Percentiles rank a stretch among this genome's conserved stretches.
phyloP scores from a whole-genome alignment of 352 stramenopile species.

The Peronosclerospora sorghi region DNA sequence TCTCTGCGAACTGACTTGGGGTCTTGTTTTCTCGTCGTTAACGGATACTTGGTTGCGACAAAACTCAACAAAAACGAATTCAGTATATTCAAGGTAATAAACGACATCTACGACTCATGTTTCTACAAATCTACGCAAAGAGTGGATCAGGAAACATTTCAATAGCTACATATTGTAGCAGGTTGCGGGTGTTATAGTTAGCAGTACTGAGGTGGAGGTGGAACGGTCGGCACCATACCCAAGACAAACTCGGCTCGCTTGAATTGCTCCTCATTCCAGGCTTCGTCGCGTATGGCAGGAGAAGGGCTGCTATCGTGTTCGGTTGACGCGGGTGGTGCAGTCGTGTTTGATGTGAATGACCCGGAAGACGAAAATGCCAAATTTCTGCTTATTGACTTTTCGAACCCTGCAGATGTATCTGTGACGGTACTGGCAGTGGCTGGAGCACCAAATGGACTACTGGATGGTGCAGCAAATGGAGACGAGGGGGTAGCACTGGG shows the following conservation, averaged over 20 bases:
- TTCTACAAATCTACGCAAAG: no score
- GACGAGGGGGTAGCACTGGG: constrained; percentile 7
- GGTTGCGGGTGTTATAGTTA: neutral
- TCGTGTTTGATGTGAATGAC: constrained; percentile 1
- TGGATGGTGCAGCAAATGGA: constrained; percentile 15
- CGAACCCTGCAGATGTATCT: constrained; percentile 10
- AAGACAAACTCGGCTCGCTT: constrained; percentile 36
- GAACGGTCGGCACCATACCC: constrained; percentile 49
- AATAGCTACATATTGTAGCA: no score
- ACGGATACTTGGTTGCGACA: no score
- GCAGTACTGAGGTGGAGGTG: constrained; percentile 44
- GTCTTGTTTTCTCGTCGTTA: no score
- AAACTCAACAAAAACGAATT: no score
- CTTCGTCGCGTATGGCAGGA: constrained; percentile 34
- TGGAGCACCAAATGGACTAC: constrained; percentile 26
- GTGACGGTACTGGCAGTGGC: constrained; percentile 1
- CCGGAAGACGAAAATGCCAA: constrained; percentile 7
- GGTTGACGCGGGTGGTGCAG: constrained; percentile 4
- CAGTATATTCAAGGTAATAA: no score
- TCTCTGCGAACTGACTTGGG: no score
- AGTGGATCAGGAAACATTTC: no score
- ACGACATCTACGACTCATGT: no score
- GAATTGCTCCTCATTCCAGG: constrained; percentile 57
- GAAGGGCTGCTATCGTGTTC: constrained; percentile 9
- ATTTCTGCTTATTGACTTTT: constrained; percentile 2